Evolutionary conservation across 1,284 basidiomycete species (phyloP), one percentile per base, ranked within the genome.

Genomic region (Boletus mariae): DNA sequence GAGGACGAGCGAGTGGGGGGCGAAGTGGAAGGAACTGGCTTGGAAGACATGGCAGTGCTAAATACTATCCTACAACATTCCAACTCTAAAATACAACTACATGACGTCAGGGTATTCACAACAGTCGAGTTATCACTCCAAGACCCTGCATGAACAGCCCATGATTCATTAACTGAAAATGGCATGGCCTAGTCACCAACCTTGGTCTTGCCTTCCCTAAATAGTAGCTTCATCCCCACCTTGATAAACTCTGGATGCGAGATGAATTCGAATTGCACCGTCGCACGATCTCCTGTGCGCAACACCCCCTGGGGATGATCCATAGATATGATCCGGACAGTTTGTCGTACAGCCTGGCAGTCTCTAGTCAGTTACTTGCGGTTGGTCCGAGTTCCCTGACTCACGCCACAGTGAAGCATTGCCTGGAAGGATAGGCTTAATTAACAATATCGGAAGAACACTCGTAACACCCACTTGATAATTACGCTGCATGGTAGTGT

Each of bases 191-290:
- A 29, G 9, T 6, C 28, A 53, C 71, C 23, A 49, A 89, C 92
- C 78, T 95, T 96, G 1, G 93, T 95, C 75, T 92, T 93, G 5
- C 93, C 94, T 71, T 97, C 94, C 46, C 94, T 79, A 68, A 96
- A 92, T 15, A 97, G 72, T 29, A 97, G 77, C 69, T 94, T 91
- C 84, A 93, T 92, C 8, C 94, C 94, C 61, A 87, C 86, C 69
- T 94, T 94, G 61, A 97, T 77, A 67, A 85, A 95, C 73, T 97
- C 94, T 1, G 92, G 90, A 52, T 89, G 89, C 10, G 89, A 87
- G 57, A 94, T 89, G 63, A 94, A 94, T 70, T 95, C 92, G 62
- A 98, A 97, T 28, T 84, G 82, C 12, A 97, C 92, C 3, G 86
- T 92, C 5, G 92, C 89, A 37, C 93, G 80, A 66, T 97, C 94